Evolutionary conservation across 352 stramenopile genomes (phyloP).

Genomic region (Globisporangium acanthophoron): DNA sequence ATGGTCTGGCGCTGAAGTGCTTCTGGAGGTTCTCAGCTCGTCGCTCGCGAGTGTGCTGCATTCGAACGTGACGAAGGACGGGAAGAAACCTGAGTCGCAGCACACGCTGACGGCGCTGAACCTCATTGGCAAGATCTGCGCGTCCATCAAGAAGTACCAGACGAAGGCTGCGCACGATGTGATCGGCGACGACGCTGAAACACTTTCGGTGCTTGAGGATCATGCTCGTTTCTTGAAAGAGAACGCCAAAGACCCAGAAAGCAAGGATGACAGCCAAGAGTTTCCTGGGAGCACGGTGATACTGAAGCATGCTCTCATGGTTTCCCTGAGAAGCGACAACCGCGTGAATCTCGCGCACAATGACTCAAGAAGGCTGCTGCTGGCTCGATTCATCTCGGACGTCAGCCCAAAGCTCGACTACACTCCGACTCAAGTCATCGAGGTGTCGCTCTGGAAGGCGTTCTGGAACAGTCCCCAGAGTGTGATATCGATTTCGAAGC

Average conservation of each 20-base stretch:
- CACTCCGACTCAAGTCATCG: not conserved
- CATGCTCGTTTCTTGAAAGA: constrained; percentile 32
- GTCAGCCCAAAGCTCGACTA: constrained; percentile 5
- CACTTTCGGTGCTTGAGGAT: constrained; percentile 38
- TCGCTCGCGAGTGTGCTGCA: constrained; percentile 64
- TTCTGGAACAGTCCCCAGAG: constrained; percentile 32
- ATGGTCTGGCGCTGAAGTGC: constrained; percentile 63
- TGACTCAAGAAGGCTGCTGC: constrained; percentile 49
- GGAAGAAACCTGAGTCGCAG: constrained; percentile 64
- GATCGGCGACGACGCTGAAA: constrained; percentile 42
- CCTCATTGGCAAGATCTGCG: constrained; percentile 73
- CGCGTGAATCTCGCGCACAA: constrained; percentile 24
- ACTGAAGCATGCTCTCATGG: constrained; percentile 66
- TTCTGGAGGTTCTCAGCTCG: constrained; percentile 65
- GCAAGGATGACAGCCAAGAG: not conserved
- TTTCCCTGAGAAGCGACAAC: constrained; percentile 31
- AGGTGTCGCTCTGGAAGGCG: constrained; percentile 41
- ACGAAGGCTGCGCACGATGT: constrained; percentile 23
- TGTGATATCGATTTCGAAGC: constrained; percentile 38
- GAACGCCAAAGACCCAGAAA: constrained; percentile 12
- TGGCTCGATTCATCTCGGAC: constrained; percentile 49
- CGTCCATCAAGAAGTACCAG: constrained; percentile 60
- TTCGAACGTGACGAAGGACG: constrained; percentile 44
- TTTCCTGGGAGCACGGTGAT: constrained; percentile 15
- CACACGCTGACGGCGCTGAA: constrained; percentile 60